These are phyloP conservation scores for Melaleuca quinquenervia DNA, from an alignment of 345 rosid species.

Conservation along the genomic window DNA sequence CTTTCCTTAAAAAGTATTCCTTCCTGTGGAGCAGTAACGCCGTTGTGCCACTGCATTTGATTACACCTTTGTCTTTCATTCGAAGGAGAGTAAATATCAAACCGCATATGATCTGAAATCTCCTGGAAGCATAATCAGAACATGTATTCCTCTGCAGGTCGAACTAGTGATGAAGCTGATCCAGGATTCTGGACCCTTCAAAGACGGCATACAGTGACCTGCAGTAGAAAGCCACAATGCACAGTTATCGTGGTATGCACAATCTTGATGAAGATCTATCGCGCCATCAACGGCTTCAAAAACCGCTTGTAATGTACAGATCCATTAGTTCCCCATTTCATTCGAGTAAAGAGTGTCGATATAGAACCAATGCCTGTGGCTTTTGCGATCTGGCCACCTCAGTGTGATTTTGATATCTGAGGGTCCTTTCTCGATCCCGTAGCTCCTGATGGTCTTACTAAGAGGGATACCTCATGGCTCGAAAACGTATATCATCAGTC, in stretches of 20 bases:
- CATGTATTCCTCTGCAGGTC: slow-evolving; percentile 33
- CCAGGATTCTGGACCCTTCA: slow-evolving; percentile 73
- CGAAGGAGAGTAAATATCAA: not conserved
- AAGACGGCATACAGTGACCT: slow-evolving; percentile 33
- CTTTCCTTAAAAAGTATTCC: not conserved
- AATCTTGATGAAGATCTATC: not conserved
- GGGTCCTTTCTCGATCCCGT: too few species aligned
- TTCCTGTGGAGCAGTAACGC: not conserved
- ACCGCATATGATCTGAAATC: not conserved
- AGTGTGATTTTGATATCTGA: too few species aligned
- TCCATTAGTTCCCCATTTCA: not conserved
- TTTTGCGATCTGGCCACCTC: too few species aligned
- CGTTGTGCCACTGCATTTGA: too few species aligned
- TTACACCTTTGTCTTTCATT: not conserved
- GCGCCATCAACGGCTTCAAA: not conserved
- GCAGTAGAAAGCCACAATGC: not conserved
- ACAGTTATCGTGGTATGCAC: not conserved
- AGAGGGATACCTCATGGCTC: too few species aligned
- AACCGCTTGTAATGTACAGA: not conserved
- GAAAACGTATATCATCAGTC: too few species aligned
- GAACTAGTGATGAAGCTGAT: slow-evolving; percentile 55
- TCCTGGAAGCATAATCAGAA: not conserved
- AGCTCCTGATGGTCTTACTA: too few species aligned
- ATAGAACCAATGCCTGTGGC: not conserved
- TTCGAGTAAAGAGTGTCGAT: not conserved